Evolutionary conservation across 2,329 filamentous ascomycete genomes (phyloP).

Genomic region (Diplodia scrobiculata): DNA sequence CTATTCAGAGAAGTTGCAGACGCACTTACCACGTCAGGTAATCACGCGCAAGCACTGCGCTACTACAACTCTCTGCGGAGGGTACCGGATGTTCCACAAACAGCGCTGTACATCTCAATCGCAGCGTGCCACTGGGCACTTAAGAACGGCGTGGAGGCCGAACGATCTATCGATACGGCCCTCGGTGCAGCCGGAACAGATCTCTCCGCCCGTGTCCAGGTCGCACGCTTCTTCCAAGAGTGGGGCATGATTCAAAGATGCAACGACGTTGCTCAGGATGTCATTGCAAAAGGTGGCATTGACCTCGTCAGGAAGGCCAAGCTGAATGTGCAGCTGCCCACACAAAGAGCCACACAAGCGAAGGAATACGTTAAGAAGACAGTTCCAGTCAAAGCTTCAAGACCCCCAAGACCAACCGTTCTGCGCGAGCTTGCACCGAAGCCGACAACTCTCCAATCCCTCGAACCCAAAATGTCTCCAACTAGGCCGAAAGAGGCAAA

Average conservation of each 20-base stretch:
- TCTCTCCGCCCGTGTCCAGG: conserved; percentile 73
- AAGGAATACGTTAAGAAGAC: not conserved
- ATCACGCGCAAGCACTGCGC: conserved; percentile 59
- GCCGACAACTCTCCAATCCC: conserved; percentile 25
- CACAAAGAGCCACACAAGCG: conserved; percentile 3
- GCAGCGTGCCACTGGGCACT: conserved; percentile 66
- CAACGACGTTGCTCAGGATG: conserved; percentile 58
- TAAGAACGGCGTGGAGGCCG: conserved; percentile 67
- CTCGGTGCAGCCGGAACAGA: conserved; percentile 71
- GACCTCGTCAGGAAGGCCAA: conserved; percentile 50
- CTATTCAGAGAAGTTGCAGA: conserved; percentile 74
- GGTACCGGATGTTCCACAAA: conserved; percentile 51
- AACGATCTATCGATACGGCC: conserved; percentile 74
- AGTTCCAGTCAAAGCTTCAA: not conserved
- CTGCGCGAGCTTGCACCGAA: conserved; percentile 16
- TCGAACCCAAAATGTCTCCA: conserved; percentile 6
- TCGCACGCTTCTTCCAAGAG: conserved; percentile 80
- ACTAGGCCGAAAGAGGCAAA: conserved; percentile 11
- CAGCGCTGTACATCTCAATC: conserved; percentile 38
- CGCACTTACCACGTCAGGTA: conserved; percentile 55
- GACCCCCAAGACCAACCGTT: not conserved
- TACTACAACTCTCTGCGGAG: conserved; percentile 59
- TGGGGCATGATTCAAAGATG: conserved; percentile 62
- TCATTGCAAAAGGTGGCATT: conserved; percentile 65
- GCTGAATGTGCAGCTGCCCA: conserved; percentile 34